These are phyloP conservation scores for Saturnispora quitensis DNA, from an alignment of 805 yeast species.

Conservation along the genomic window DNA sequence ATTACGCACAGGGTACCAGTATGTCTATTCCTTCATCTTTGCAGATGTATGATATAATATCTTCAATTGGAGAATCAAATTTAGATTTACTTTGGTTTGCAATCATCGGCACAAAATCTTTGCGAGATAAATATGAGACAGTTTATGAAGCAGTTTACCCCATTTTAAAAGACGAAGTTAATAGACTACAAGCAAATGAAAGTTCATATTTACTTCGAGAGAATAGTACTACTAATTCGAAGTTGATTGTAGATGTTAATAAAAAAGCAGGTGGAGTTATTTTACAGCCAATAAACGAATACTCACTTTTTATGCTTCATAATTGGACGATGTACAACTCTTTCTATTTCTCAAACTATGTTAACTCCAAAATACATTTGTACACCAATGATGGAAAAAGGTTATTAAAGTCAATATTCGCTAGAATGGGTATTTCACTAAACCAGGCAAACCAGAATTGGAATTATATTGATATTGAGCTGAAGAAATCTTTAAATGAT, in stretches of 20 bases:
- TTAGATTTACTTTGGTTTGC: constrained; percentile 72
- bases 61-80: constrained; percentile 76
- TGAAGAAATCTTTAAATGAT: constrained; percentile 63
- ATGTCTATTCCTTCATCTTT: constrained; percentile 66
- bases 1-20: constrained; percentile 79
- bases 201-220: constrained; percentile 7
- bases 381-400: constrained; percentile 93
- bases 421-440: constrained; percentile 90
- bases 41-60: constrained; percentile 69
- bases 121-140: constrained; percentile 63
- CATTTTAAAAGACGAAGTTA: constrained; percentile 72
- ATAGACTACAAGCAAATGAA: constrained; percentile 41
- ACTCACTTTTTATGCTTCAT: constrained; percentile 72
- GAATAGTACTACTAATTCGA: background rate
- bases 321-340: constrained; percentile 93
- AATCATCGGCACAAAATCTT: constrained; percentile 78
- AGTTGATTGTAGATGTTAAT: constrained; percentile 17
- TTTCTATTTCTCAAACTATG: constrained; percentile 83
- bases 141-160: constrained; percentile 69
- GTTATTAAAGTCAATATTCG: constrained; percentile 81
- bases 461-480: constrained; percentile 76
- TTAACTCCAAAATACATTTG: constrained; percentile 74
- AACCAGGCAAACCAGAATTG: constrained; percentile 86
- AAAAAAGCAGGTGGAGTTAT: constrained; percentile 27
- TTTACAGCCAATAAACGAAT: constrained; percentile 71